Conservation (phyloP, 768 basidiomycete species). For the Leccinum barrowsii region DNA sequence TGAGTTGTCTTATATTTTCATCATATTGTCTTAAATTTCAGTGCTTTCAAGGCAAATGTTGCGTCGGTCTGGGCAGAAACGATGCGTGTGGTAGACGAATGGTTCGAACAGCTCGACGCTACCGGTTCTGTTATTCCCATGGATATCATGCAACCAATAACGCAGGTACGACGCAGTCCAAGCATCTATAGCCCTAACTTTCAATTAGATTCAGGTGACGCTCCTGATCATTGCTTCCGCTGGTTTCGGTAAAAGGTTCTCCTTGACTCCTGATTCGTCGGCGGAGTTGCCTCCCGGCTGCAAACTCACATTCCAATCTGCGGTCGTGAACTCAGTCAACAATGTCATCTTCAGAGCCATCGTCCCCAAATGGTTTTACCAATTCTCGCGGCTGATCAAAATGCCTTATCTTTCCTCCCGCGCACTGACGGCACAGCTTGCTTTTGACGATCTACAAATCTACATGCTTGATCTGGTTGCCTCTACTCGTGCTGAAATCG, state of each 20-base stretch:
- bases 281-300: slow-evolving; percentile 28
- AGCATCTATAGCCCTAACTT: neutral
- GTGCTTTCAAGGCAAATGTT: slow-evolving; percentile 36
- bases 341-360: slow-evolving; percentile 30
- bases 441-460: slow-evolving; percentile 35
- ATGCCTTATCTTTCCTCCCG: slow-evolving; percentile 37
- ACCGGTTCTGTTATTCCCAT: slow-evolving; percentile 19
- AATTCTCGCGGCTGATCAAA: slow-evolving; percentile 19
- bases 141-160: slow-evolving; percentile 10
- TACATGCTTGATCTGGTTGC: slow-evolving; percentile 43
- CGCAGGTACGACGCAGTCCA: slow-evolving; percentile 9
- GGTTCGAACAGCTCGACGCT: slow-evolving; percentile 38
- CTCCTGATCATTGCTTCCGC: slow-evolving; percentile 41
- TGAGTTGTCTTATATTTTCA: slow-evolving; percentile 2
- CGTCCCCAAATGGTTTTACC: slow-evolving; percentile 34
- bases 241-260: slow-evolving; percentile 37
- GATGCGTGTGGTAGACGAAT: slow-evolving; percentile 37
- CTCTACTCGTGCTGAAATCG: slow-evolving; percentile 35
- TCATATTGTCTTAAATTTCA: neutral
- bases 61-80: slow-evolving; percentile 48
- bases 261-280: slow-evolving; percentile 32
- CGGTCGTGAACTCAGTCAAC: slow-evolving; percentile 19
- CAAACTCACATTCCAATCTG: slow-evolving; percentile 36
- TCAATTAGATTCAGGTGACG: slow-evolving; percentile 22
- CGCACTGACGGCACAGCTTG: slow-evolving; percentile 25